Conservation (phyloP, 75 land plant genomes). For the Adiantum capillusveneris region DNA sequence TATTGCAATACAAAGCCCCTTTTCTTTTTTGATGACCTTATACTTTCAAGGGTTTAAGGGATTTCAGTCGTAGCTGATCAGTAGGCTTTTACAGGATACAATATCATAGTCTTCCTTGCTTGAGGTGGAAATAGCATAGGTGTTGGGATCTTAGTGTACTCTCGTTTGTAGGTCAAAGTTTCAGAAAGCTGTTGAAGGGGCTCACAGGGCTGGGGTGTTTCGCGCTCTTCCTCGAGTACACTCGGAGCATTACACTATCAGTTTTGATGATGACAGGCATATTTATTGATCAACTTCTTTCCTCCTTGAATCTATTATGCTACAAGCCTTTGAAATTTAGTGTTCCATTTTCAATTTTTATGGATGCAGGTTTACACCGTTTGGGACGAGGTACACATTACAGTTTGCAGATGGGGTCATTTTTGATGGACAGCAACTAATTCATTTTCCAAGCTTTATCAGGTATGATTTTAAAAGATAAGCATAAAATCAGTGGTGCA, state of each 20-base stretch:
- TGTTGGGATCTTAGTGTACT: neutral
- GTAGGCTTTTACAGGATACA: too few species aligned
- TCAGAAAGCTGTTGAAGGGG: slow-evolving; percentile 94
- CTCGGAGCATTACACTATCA: slow-evolving; percentile 73
- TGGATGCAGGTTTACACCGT: slow-evolving; percentile 67
- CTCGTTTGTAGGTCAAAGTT: slow-evolving; percentile 74
- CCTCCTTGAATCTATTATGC: too few species aligned
- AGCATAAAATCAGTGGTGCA: too few species aligned
- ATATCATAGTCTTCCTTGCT: too few species aligned
- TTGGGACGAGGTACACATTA: slow-evolving; percentile 88
- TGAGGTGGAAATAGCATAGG: too few species aligned
- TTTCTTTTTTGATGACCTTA: neutral
- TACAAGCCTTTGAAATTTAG: too few species aligned
- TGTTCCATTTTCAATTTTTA: too few species aligned
- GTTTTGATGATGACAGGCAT: slow-evolving; percentile 96
- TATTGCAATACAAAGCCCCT: neutral
- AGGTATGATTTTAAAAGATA: too few species aligned
- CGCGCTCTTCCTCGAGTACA: slow-evolving; percentile 80
- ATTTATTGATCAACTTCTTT: too few species aligned
- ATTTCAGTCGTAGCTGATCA: too few species aligned
- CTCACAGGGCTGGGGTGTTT: slow-evolving; percentile 49
- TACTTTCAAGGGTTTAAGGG: too few species aligned
- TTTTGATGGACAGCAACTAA: slow-evolving; percentile 73
- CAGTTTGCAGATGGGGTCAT: slow-evolving; percentile 66
- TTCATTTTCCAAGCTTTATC: slow-evolving; percentile 96